These are phyloP conservation scores for Candida oleophila DNA, from an alignment of 805 yeast species.

Conservation along the genomic window DNA sequence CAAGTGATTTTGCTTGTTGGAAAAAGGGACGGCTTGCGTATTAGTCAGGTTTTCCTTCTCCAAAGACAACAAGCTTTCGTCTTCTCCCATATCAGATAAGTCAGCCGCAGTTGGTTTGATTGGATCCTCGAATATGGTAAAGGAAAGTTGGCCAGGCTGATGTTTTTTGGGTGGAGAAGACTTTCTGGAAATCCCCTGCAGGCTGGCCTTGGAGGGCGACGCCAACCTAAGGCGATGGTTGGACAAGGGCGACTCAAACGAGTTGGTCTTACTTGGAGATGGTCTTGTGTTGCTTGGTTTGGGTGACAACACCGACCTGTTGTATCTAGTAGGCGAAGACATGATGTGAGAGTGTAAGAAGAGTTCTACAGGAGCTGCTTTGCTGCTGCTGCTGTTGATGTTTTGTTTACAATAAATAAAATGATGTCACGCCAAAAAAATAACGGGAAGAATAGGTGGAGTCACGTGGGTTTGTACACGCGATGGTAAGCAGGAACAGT, in stretches of 20 bases:
- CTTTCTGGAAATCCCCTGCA: neutral
- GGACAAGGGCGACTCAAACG: conserved; percentile 8
- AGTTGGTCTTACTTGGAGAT: conserved; percentile 12
- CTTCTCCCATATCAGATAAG: conserved; percentile 1
- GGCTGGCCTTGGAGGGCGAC: neutral
- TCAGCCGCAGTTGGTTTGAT: neutral
- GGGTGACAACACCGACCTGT: conserved; percentile 23
- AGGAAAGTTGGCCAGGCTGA: neutral
- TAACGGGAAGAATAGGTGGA: neutral
- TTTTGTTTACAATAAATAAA: neutral
- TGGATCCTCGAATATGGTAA: conserved; percentile 5
- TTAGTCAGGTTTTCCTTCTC: conserved; percentile 1
- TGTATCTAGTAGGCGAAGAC: conserved; percentile 16
- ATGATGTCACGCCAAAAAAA: neutral
- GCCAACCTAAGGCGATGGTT: conserved; percentile 5
- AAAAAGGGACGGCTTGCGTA: neutral
- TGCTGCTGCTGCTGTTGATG: neutral
- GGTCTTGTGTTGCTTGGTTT: conserved; percentile 18
- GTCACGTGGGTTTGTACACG: no score
- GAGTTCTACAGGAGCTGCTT: neutral
- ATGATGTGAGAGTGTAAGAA: conserved; percentile 4
- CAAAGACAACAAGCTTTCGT: neutral
- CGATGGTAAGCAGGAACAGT: no score
- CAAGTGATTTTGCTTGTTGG: conserved; percentile 24
- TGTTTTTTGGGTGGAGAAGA: neutral